Conservation (phyloP, 768 basidiomycete genomes). For the Tricholoma bakamatsutake region DNA sequence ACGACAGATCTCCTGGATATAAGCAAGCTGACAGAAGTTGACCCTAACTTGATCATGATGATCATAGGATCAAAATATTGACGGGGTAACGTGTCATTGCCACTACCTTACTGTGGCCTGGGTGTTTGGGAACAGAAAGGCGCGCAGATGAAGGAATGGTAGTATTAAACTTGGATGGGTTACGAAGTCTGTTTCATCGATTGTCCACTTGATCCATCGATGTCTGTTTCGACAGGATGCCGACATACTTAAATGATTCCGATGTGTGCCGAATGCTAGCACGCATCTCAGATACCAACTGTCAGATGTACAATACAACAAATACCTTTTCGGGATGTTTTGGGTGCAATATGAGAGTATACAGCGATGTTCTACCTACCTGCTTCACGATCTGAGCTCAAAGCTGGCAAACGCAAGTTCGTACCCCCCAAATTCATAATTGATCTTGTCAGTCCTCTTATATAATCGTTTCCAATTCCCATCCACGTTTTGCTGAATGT, state of each 20-base stretch:
- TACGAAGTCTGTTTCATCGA: no score
- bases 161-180: no score
- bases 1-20: not conserved
- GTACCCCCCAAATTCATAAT: slow-evolving; percentile 95
- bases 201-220: no score
- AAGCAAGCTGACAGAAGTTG: not conserved
- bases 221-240: no score
- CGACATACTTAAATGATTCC: no score
- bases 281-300: no score
- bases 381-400: slow-evolving; percentile 31
- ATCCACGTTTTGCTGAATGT: not conserved
- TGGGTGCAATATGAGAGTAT: not conserved
- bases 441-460: slow-evolving; percentile 91
- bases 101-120: not conserved
- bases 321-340: not conserved
- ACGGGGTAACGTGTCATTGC: not conserved
- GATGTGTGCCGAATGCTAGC: no score
- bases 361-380: slow-evolving; percentile 3
- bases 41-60: not conserved
- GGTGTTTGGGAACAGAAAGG: no score
- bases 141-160: no score
- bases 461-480: slow-evolving; percentile 36
- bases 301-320: no score
- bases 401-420: slow-evolving; percentile 89
- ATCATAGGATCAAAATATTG: not conserved